These are phyloP conservation scores for Mycena sanguinolenta DNA, from an alignment of 768 basidiomycete genomes.

Conservation along the genomic window DNA sequence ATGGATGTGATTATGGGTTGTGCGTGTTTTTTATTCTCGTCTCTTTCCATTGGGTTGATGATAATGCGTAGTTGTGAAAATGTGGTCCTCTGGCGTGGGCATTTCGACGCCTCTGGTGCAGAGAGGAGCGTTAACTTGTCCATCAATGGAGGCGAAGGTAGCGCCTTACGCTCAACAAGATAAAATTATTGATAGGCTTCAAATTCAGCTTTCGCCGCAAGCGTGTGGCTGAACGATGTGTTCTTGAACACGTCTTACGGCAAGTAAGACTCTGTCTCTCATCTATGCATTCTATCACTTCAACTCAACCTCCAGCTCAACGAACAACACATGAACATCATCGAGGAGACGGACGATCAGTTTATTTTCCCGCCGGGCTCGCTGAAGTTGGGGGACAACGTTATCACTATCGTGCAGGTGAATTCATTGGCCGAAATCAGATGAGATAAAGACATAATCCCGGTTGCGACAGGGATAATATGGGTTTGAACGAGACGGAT, in stretches of 20 bases:
- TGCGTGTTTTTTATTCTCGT: constrained; percentile 49
- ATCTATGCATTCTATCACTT: too few relatives aligned
- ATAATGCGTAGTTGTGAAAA: constrained; percentile 77
- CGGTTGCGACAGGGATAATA: constrained; percentile 70
- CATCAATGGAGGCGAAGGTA: constrained; percentile 86
- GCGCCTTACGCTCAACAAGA: constrained; percentile 13
- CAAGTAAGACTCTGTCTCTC: constrained; percentile 61
- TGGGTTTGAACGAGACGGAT: constrained; percentile 78
- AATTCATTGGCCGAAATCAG: constrained; percentile 12
- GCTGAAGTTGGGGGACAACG: constrained; percentile 72
- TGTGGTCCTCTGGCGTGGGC: constrained; percentile 84
- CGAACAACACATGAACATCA: constrained; percentile 71
- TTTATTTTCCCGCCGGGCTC: constrained; percentile 74
- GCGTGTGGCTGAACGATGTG: constrained; percentile 82
- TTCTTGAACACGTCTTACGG: constrained; percentile 83
- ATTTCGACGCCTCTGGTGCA: constrained; percentile 73
- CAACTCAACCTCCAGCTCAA: constrained; percentile 61
- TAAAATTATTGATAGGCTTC: constrained; percentile 7
- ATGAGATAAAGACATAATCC: neutral
- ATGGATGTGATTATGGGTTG: constrained; percentile 92
- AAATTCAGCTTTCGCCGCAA: constrained; percentile 83
- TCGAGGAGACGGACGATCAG: constrained; percentile 77
- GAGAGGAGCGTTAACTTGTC: constrained; percentile 80
- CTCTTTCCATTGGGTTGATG: constrained; percentile 5
- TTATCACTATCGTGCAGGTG: constrained; percentile 84